Base-by-base conservation (phyloP, 371 early-diverging fungal species). In the Mortierella sp. region DNA sequence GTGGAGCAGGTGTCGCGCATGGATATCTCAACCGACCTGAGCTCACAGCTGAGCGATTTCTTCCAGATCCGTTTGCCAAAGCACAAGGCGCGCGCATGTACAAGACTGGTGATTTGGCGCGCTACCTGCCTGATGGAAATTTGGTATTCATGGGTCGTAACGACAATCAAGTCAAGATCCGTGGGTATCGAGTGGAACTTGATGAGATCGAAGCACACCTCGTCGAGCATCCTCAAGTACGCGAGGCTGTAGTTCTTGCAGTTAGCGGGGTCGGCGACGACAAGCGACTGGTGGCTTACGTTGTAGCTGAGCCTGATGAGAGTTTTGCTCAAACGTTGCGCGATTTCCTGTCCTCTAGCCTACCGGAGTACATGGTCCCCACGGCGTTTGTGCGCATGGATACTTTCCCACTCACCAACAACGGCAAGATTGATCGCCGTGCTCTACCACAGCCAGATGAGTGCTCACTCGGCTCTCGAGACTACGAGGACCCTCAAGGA, bases 101-200 rank as follows among this genome's bases (percentile, higher is more conserved):
- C 67, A 31, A 28, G 19, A 78, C 82, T 12, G 82, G 82, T 23
- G 82, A 82, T 50, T 30, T 75, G 32, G 80, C 27, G 14, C 39
- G 73, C 6, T 60, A 63, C 62, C 56, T 78, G 1, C 54, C 60
- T 37, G 64, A 78, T 56, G 81, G 81, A 8, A n/a, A 43, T 26
- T 44, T 81, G 49, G 60, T 81, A 24, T 34, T 34, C 65, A 82
- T 37, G 47, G 12, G 14, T 82, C 34, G 34, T 7, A 34, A 34
- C 34, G 34, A 80, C 55, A 41, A 67, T 23, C 72, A 78, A 53
- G 60, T 82, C 37, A 83, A 83, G 68, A 42, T 83, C 30, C 63
- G 68, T 32, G 84, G 84, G 4, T 80, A 57, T 42, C 72, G 84
- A 23, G 63, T 83, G 41, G 82, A 83, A 52, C 63, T 81, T 15